Conservation (phyloP, 345 rosid species). For the Stellera chamaejasme region DNA sequence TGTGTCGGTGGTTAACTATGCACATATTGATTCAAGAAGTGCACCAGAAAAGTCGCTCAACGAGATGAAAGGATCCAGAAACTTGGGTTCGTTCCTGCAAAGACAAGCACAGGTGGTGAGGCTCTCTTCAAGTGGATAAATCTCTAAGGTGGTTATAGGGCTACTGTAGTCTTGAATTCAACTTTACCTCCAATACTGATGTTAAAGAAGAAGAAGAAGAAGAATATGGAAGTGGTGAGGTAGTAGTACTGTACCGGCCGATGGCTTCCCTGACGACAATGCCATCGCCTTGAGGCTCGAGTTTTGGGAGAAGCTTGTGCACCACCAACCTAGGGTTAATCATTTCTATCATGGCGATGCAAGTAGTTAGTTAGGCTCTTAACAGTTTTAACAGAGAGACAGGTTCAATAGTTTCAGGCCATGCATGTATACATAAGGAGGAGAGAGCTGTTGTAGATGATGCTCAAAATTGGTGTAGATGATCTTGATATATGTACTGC, state of each 20-base stretch:
- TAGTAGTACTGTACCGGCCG: slow-evolving; percentile 35
- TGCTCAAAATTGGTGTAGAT: no score
- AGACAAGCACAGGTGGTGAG: no score
- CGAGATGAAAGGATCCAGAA: slow-evolving; percentile 83
- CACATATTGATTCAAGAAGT: neutral
- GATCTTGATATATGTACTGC: no score
- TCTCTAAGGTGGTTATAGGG: no score
- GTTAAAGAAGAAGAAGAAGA: neutral
- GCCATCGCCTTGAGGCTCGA: slow-evolving; percentile 71
- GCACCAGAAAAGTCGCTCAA: slow-evolving; percentile 75
- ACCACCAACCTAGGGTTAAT: slow-evolving; percentile 42
- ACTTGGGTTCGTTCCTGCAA: slow-evolving; percentile 50
- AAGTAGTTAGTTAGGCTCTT: no score
- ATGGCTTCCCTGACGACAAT: slow-evolving; percentile 84
- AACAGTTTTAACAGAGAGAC: no score
- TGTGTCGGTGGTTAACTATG: no score
- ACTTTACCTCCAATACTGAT: neutral
- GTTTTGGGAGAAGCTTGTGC: slow-evolving; percentile 62
- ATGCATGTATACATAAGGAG: no score
- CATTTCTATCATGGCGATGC: slow-evolving; percentile 39
- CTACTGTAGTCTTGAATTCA: no score
- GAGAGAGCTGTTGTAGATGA: no score
- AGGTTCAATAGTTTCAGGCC: no score
- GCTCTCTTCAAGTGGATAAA: no score
- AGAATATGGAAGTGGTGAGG: neutral